These are phyloP conservation scores for Ascoidea tarda DNA, from an alignment of 805 yeast species.

Conservation along the genomic window DNA sequence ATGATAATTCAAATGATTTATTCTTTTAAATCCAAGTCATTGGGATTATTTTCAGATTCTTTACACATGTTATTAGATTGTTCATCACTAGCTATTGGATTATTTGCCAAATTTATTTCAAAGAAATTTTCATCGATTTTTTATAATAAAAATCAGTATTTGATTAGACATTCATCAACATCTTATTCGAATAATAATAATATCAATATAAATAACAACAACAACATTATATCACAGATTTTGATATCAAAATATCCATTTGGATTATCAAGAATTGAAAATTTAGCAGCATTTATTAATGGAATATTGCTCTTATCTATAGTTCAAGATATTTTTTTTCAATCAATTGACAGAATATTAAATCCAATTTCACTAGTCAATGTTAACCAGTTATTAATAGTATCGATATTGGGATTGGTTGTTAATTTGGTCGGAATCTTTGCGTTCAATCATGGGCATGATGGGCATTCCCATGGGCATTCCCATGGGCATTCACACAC, in stretches of 20 bases:
- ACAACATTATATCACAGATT: constrained; percentile 11
- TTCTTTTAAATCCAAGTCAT: constrained; percentile 82
- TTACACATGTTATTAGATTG: constrained; percentile 96
- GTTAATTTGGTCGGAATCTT: constrained; percentile 89
- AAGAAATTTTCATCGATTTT: constrained; percentile 27
- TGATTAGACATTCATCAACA: background rate
- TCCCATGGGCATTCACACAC: constrained; percentile 15
- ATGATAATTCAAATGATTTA: constrained; percentile 90
- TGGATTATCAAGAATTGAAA: constrained; percentile 75
- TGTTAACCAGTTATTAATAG: constrained; percentile 75
- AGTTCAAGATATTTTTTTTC: constrained; percentile 75
- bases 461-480: constrained; percentile 33
- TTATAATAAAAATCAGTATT: constrained; percentile 1
- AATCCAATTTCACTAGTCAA: constrained; percentile 67
- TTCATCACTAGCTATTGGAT: constrained; percentile 75
- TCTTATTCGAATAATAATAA: constrained; percentile 1
- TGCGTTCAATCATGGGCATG: constrained; percentile 84
- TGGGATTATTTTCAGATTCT: constrained; percentile 86
- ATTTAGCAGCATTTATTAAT: constrained; percentile 90
- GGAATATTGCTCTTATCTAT: constrained; percentile 82
- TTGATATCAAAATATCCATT: constrained; percentile 69
- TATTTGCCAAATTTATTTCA: constrained; percentile 65
- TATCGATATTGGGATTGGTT: constrained; percentile 68
- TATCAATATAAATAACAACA: background rate
- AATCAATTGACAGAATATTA: constrained; percentile 69